These are phyloP conservation scores for Cotoneaster glaucophyllus DNA, from an alignment of 306 rosid species.

Conservation along the genomic window DNA sequence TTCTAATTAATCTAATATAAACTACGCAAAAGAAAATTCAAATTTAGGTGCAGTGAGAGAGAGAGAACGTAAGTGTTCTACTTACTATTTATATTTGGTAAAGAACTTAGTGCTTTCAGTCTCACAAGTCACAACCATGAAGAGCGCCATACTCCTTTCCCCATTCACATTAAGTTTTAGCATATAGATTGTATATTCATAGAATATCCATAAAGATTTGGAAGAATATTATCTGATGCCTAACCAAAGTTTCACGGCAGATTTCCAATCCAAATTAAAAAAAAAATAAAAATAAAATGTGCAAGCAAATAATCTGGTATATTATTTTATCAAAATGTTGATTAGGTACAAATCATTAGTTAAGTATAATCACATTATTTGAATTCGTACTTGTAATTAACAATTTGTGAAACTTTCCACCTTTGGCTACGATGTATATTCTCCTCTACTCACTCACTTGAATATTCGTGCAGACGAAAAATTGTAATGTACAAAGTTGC, in stretches of 20 bases:
- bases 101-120: background rate
- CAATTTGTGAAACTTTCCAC: constrained; percentile 13
- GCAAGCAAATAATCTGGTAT: background rate
- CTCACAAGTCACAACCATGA: background rate
- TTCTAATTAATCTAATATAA: background rate
- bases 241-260: constrained; percentile 1
- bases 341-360: background rate
- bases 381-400: background rate
- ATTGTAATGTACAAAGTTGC: constrained; percentile 14
- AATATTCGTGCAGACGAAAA: constrained; percentile 22
- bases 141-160: background rate
- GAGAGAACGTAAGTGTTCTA: background rate
- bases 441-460: constrained; percentile 16
- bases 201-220: constrained; percentile 2
- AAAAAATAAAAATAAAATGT: background rate
- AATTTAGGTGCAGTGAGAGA: no score
- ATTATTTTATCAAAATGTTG: background rate
- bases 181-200: background rate
- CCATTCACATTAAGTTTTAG: background rate
- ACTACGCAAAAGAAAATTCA: no score
- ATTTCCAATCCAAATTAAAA: background rate
- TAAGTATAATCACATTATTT: background rate
- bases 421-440: constrained; percentile 2
- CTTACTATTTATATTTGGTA: background rate
- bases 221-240: constrained; percentile 40